phyloP scores from a whole-genome alignment of 2,329 filamentous ascomycete species.

The Penicillium sp. region DNA sequence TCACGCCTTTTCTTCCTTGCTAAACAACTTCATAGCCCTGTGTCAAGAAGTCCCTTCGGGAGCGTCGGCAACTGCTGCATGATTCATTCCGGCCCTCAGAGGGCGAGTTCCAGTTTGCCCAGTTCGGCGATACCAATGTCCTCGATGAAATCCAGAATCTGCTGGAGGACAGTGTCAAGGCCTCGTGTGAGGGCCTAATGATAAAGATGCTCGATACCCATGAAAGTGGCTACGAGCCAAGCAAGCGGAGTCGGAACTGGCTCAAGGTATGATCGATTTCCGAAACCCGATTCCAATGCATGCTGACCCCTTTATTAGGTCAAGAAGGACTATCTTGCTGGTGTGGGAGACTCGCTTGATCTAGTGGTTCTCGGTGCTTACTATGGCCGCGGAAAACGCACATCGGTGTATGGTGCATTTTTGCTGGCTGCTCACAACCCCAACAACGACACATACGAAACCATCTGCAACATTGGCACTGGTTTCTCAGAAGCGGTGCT shows the following conservation, averaged over 20 bases:
- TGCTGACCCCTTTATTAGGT: conserved; percentile 51
- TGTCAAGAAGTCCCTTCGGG: conserved; percentile 79
- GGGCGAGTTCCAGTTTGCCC: conserved; percentile 88
- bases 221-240: conserved; percentile 93
- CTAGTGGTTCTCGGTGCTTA: conserved; percentile 95
- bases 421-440: conserved; percentile 90
- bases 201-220: conserved; percentile 97
- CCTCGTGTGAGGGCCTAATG: conserved; percentile 96
- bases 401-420: conserved; percentile 92
- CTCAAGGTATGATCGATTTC: conserved; percentile 63
- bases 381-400: conserved; percentile 89
- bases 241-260: conserved; percentile 95
- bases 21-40: conserved; percentile 50
- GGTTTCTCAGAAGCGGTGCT: conserved; percentile 93
- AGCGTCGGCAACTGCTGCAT: conserved; percentile 72
- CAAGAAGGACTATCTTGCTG: conserved; percentile 95
- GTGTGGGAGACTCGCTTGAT: conserved; percentile 91
- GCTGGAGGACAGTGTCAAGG: conserved; percentile 90
- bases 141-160: conserved; percentile 90
- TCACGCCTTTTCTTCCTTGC: not conserved
- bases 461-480: conserved; percentile 96
- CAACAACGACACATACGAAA: conserved; percentile 76
- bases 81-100: conserved; percentile 70
- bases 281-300: no score
- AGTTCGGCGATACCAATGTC: conserved; percentile 78